Evolutionary conservation across 148 eudicot genomes (phyloP).

Genomic region (Suaeda aralocaspica): DNA sequence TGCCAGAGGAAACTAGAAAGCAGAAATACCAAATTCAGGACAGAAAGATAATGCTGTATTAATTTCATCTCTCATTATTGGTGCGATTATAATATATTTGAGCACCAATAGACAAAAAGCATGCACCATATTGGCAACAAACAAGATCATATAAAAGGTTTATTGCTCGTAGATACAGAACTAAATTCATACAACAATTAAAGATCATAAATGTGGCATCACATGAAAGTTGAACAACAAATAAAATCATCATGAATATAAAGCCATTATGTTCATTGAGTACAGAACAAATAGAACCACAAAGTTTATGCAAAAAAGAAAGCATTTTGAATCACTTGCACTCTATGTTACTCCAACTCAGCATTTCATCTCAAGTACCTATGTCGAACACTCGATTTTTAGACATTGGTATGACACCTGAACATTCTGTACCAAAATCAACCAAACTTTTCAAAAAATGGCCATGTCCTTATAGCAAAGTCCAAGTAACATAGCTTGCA

Average conservation of each 20-base stretch:
- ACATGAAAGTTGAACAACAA: neutral
- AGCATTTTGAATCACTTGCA: too few species aligned
- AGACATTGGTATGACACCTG: too few species aligned
- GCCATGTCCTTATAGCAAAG: too few species aligned
- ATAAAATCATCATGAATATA: neutral
- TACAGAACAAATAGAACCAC: neutral
- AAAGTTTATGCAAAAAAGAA: neutral
- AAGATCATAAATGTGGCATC: neutral
- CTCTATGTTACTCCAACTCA: too few species aligned
- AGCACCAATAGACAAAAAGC: neutral
- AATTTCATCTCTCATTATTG: neutral
- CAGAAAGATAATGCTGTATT: slow-evolving; percentile 4
- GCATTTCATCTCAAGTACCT: too few species aligned
- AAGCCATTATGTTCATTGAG: neutral
- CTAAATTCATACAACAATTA: neutral
- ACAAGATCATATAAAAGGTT: neutral
- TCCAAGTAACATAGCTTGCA: too few species aligned
- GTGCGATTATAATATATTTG: neutral
- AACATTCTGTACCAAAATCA: too few species aligned
- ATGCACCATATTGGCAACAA: neutral
- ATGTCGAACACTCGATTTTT: too few species aligned
- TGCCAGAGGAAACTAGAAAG: slow-evolving; percentile 38
- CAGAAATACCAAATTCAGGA: slow-evolving; percentile 4
- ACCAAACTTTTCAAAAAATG: too few species aligned
- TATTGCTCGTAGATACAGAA: neutral